phyloP scores from a whole-genome alignment of 768 basidiomycete species.

The Cubamyces sp. region DNA sequence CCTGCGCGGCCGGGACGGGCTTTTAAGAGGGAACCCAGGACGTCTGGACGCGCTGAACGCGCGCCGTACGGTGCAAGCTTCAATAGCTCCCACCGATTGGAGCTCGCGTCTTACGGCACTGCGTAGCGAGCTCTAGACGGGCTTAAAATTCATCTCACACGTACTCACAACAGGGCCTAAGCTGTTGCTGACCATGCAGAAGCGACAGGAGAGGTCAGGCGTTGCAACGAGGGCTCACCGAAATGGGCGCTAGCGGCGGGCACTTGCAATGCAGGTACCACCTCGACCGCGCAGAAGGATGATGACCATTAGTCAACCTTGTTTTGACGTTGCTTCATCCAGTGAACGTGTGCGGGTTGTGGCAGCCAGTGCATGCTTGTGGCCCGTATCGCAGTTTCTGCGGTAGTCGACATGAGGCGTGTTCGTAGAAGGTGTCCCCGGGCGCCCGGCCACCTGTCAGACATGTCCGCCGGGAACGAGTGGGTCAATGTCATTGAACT shows the following conservation, averaged over 20 bases:
- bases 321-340: background rate
- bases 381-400: conserved; percentile 16
- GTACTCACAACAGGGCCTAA: background rate
- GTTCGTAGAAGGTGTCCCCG: conserved; percentile 6
- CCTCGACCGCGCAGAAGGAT: background rate
- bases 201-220: background rate
- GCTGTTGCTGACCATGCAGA: background rate
- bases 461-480: conserved; percentile 5
- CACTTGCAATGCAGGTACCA: background rate
- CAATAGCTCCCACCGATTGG: conserved; percentile 8
- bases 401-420: conserved; percentile 13
- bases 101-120: conserved; percentile 17
- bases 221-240: background rate
- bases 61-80: conserved; percentile 6
- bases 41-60: background rate
- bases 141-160: background rate
- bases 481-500: background rate
- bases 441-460: conserved; percentile 15
- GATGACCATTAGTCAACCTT: conserved; percentile 7
- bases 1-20: background rate
- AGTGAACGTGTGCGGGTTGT: conserved; percentile 9
- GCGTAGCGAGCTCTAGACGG: conserved; percentile 3
- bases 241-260: background rate
- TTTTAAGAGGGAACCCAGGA: background rate
- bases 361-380: conserved; percentile 10